A percentile compares a stretch with the other conserved stretches of the same genome.
These are phyloP conservation scores for Porphyrellus cyaneotinctus DNA, from an alignment of 768 basidiomycete genomes.

Conservation along the genomic window DNA sequence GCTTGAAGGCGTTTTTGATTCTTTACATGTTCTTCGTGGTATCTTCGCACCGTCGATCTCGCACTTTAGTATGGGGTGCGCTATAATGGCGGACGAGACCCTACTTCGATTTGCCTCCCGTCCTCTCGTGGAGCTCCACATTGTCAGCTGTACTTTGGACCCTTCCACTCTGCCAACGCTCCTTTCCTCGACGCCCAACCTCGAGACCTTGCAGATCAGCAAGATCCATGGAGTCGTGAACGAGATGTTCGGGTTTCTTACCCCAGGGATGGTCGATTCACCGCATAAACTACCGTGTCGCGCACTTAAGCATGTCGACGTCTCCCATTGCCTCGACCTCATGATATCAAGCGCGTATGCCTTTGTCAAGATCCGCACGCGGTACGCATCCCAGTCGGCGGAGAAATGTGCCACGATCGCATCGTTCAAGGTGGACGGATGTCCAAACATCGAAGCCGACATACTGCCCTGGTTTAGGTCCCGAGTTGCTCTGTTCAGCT, in stretches of 20 bases:
- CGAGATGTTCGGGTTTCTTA: conserved; percentile 41
- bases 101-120: conserved; percentile 23
- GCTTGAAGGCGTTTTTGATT: conserved; percentile 15
- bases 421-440: conserved; percentile 52
- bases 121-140: conserved; percentile 37
- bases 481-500: conserved; percentile 52
- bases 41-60: conserved; percentile 31
- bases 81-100: conserved; percentile 14
- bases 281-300: conserved; percentile 38
- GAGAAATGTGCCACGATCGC: conserved; percentile 30
- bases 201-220: conserved; percentile 44
- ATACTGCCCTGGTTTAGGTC: conserved; percentile 59
- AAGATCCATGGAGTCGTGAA: conserved; percentile 33
- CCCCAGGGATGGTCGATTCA: conserved; percentile 13
- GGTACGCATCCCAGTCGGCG: not conserved
- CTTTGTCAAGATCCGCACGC: conserved; percentile 40
- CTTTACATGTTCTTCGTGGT: conserved; percentile 12
- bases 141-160: conserved; percentile 34
- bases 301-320: conserved; percentile 45
- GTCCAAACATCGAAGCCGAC: conserved; percentile 50
- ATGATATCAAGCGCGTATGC: conserved; percentile 47
- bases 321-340: conserved; percentile 53
- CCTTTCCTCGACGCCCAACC: conserved; percentile 35
- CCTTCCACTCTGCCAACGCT: conserved; percentile 26
- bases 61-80: conserved; percentile 15